phyloP scores from a whole-genome alignment of 2,329 filamentous ascomycete genomes.

The Exophiala sideris region DNA sequence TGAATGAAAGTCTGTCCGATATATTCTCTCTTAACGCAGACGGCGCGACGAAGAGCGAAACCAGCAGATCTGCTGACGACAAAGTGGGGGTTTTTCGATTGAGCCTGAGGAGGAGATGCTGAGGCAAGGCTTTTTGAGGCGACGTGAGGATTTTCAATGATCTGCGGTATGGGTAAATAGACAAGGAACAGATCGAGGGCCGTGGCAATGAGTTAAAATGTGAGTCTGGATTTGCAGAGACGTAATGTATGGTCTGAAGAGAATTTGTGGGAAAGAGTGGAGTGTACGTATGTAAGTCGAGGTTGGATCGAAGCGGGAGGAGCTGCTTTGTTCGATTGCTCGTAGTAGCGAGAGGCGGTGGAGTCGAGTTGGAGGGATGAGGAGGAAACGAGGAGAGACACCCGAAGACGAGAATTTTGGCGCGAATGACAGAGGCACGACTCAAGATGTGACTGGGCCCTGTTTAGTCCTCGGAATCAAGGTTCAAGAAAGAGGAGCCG shows the following conservation, averaged over 20 bases:
- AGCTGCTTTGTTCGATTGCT: background rate
- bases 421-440: constrained; percentile 1
- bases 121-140: too few relatives aligned
- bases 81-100: background rate
- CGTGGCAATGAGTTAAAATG: background rate
- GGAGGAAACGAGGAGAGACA: background rate
- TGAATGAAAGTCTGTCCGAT: background rate
- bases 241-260: background rate
- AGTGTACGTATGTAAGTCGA: background rate
- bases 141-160: constrained; percentile 1
- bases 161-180: constrained; percentile 5
- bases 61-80: background rate
- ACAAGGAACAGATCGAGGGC: constrained; percentile 4
- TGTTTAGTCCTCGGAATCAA: background rate
- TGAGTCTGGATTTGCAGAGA: background rate
- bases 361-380: constrained; percentile 1
- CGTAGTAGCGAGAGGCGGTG: background rate
- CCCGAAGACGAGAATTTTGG: background rate
- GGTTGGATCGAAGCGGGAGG: constrained; percentile 4
- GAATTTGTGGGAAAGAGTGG: constrained; percentile 11
- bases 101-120: background rate
- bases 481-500: background rate
- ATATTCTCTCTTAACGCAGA: background rate
- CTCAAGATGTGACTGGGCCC: background rate
- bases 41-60: background rate